Evolutionary conservation across 768 basidiomycete genomes (phyloP).

Genomic region (Phanerochaete sordida): DNA sequence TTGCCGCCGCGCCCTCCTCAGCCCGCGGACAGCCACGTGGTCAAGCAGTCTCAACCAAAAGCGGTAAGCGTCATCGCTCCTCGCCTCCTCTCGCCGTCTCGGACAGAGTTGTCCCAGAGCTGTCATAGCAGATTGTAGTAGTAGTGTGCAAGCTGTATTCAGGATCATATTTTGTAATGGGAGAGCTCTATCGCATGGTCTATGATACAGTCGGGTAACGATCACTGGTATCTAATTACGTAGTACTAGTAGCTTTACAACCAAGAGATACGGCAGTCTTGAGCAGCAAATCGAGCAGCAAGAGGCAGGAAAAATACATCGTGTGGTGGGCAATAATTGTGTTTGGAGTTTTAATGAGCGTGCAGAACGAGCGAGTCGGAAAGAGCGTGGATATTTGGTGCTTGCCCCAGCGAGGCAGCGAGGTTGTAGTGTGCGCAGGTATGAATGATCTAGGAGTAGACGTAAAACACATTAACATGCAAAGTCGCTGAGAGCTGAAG

Average conservation of each 20-base stretch:
- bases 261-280: neutral
- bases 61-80: neutral
- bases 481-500: too few relatives aligned
- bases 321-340: too few relatives aligned
- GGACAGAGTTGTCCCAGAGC: neutral
- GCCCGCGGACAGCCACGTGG: slow-evolving; percentile 11
- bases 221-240: neutral
- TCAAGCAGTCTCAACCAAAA: neutral
- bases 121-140: too few relatives aligned
- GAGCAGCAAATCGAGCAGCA: neutral
- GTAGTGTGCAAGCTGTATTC: too few relatives aligned
- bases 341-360: neutral
- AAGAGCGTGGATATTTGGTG: neutral
- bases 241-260: neutral
- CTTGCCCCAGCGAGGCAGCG: neutral
- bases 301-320: too few relatives aligned
- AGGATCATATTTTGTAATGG: neutral
- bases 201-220: neutral
- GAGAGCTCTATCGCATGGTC: neutral
- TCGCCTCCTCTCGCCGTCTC: neutral
- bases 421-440: neutral
- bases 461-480: too few relatives aligned
- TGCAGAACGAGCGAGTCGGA: neutral
- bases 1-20: slow-evolving; percentile 4
- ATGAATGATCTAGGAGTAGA: too few relatives aligned